These are phyloP conservation scores for Fusarium transvaalense DNA, from an alignment of 2,329 filamentous ascomycete genomes.

Conservation along the genomic window DNA sequence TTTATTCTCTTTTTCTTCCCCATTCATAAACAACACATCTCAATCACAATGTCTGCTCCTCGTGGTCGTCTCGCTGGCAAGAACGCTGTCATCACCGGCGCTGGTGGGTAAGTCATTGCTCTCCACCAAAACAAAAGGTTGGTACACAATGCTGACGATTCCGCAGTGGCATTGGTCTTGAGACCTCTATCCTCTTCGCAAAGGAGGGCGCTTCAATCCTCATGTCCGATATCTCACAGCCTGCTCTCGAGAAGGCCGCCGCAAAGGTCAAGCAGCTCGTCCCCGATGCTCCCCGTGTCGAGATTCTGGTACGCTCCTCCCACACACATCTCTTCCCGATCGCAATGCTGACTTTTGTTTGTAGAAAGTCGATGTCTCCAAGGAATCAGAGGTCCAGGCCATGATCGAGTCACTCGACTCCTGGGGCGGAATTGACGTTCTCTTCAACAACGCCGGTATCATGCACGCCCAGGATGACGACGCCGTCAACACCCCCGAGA, in stretches of 20 bases:
- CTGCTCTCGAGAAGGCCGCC: constrained; percentile 80
- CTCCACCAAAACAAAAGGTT: not conserved
- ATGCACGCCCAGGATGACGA: constrained; percentile 89
- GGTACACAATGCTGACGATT: constrained; percentile 9
- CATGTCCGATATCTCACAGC: constrained; percentile 85
- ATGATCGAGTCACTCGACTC: constrained; percentile 80
- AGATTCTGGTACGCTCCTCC: constrained; percentile 63
- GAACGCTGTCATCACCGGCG: constrained; percentile 82
- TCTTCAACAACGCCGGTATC: constrained; percentile 98
- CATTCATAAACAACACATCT: constrained; percentile 39
- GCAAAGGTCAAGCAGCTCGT: constrained; percentile 81
- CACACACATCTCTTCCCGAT: not conserved
- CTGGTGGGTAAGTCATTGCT: constrained; percentile 75
- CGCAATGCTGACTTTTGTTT: not conserved
- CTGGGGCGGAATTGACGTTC: constrained; percentile 90
- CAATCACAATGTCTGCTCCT: constrained; percentile 34
- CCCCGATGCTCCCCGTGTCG: constrained; percentile 71
- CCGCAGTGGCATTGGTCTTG: constrained; percentile 87
- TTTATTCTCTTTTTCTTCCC: not conserved
- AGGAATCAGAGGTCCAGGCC: constrained; percentile 81
- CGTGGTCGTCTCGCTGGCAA: constrained; percentile 69
- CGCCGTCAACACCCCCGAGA: constrained; percentile 86
- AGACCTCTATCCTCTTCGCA: constrained; percentile 90
- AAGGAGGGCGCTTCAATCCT: constrained; percentile 88
- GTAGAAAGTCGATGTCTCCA: constrained; percentile 79